Percentiles rank a stretch among this genome's conserved stretches.
Conservation (phyloP, 2,329 filamentous ascomycete species). For the Xylaria sp. region DNA sequence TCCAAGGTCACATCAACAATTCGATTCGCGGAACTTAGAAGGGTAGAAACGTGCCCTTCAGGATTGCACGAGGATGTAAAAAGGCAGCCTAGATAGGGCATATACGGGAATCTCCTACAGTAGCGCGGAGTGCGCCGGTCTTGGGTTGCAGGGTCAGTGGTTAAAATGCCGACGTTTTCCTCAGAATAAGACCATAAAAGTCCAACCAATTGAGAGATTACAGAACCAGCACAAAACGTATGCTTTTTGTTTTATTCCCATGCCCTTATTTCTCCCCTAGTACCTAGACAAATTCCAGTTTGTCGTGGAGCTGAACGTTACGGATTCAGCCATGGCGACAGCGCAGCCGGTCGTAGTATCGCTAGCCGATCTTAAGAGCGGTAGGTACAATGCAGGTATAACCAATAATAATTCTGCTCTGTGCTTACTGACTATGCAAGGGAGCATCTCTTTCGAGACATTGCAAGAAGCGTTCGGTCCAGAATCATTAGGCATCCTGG, state of each 20-base stretch:
- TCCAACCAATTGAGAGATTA: background rate
- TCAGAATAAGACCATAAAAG: constrained; percentile 19
- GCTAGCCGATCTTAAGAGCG: constrained; percentile 61
- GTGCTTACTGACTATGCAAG: constrained; percentile 43
- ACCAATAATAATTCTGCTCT: constrained; percentile 4
- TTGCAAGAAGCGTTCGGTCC: constrained; percentile 86
- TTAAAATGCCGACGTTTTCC: constrained; percentile 36
- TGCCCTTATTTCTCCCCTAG: background rate
- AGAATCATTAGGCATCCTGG: constrained; percentile 84
- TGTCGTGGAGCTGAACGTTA: background rate
- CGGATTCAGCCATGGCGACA: constrained; percentile 43
- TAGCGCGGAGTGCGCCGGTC: constrained; percentile 27
- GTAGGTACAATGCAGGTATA: constrained; percentile 42
- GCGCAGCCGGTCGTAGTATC: constrained; percentile 64
- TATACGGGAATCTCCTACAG: constrained; percentile 22
- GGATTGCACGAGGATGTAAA: background rate
- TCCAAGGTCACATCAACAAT: too few species aligned
- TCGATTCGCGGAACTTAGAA: background rate
- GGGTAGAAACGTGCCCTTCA: background rate
- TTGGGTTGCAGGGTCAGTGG: constrained; percentile 1
- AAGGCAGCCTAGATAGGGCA: background rate
- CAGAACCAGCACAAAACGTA: background rate
- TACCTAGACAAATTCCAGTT: background rate
- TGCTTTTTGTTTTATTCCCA: background rate
- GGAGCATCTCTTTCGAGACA: constrained; percentile 66